Evolutionary conservation across 306 rosid genomes (phyloP).

Genomic region (Quercus parvula): DNA sequence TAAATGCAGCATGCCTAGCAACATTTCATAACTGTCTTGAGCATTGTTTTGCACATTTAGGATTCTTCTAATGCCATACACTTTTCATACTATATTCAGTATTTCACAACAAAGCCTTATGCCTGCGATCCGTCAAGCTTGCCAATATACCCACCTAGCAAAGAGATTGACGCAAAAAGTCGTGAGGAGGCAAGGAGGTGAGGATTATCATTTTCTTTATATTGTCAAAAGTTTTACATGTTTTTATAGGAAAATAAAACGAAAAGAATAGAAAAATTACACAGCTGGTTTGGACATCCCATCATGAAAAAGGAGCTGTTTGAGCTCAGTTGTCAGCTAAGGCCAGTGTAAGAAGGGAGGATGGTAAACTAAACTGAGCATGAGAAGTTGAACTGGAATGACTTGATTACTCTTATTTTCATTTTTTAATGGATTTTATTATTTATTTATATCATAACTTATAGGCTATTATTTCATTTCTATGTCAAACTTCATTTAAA

Average conservation of each 20-base stretch:
- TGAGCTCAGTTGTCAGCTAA: neutral
- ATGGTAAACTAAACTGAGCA: neutral
- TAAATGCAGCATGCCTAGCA: constrained; percentile 10
- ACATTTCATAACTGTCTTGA: constrained; percentile 12
- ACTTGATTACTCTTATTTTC: neutral
- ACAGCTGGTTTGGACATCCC: neutral
- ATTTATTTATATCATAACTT: neutral
- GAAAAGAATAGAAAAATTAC: neutral
- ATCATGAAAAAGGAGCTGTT: neutral
- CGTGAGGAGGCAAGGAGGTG: constrained; percentile 89
- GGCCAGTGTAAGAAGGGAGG: neutral
- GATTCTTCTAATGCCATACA: constrained; percentile 14
- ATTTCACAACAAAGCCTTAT: constrained; percentile 81
- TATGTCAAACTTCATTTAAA: too few species aligned
- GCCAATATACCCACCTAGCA: constrained; percentile 91
- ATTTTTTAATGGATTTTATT: too few species aligned
- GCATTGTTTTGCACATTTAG: constrained; percentile 10
- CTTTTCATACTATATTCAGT: constrained; percentile 53
- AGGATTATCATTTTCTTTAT: constrained; percentile 29
- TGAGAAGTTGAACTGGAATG: neutral
- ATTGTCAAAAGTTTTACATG: constrained; percentile 8
- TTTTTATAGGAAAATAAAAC: neutral
- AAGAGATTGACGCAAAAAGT: constrained; percentile 93
- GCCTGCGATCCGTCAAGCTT: constrained; percentile 97
- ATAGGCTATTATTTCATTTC: neutral